Percentiles rank a stretch among this genome's conserved stretches.
These are phyloP conservation scores for Coemansia sp. DNA, from an alignment of 192 early-diverging fungal species.

Conservation along the genomic window DNA sequence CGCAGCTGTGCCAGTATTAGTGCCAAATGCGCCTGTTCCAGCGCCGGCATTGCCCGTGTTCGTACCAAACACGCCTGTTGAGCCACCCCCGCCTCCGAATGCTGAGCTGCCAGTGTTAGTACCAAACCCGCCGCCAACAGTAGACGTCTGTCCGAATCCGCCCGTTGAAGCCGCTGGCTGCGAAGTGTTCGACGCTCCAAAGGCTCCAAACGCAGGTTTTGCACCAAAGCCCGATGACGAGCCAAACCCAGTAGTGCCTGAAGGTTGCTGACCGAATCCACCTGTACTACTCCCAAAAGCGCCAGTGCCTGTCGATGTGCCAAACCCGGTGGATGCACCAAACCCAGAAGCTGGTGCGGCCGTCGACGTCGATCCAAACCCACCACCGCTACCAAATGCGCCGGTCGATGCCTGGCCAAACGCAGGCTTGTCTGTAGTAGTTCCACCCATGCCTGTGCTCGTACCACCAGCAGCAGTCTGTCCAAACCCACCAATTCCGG, in stretches of 20 bases:
- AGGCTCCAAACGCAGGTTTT: constrained; percentile 21
- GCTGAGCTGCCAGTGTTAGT: constrained; percentile 16
- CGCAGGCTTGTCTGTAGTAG: constrained; percentile 25
- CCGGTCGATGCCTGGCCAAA: constrained; percentile 8
- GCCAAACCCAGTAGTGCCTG: constrained; percentile 28
- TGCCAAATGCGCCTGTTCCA: constrained; percentile 7
- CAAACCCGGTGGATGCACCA: constrained; percentile 28
- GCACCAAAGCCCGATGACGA: constrained; percentile 35
- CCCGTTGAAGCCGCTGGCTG: constrained; percentile 16
- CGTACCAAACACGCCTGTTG: constrained; percentile 18
- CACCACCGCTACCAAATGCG: constrained; percentile 22
- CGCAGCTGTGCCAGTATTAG: background rate
- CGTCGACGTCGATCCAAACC: constrained; percentile 1
- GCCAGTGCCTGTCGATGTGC: constrained; percentile 12
- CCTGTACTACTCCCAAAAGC: constrained; percentile 39
- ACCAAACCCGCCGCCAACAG: constrained; percentile 34
- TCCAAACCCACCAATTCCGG: constrained; percentile 14
- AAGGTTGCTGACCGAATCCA: constrained; percentile 26
- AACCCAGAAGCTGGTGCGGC: constrained; percentile 13
- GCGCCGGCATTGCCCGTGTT: background rate
- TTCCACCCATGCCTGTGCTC: constrained; percentile 14
- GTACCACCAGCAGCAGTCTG: constrained; percentile 4
- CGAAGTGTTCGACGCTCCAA: constrained; percentile 13
- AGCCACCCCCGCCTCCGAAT: constrained; percentile 17
- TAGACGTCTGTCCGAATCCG: constrained; percentile 21